Evolutionary conservation across 768 basidiomycete genomes (phyloP).

Genomic region (Rhodotorula kratochvilovae): DNA sequence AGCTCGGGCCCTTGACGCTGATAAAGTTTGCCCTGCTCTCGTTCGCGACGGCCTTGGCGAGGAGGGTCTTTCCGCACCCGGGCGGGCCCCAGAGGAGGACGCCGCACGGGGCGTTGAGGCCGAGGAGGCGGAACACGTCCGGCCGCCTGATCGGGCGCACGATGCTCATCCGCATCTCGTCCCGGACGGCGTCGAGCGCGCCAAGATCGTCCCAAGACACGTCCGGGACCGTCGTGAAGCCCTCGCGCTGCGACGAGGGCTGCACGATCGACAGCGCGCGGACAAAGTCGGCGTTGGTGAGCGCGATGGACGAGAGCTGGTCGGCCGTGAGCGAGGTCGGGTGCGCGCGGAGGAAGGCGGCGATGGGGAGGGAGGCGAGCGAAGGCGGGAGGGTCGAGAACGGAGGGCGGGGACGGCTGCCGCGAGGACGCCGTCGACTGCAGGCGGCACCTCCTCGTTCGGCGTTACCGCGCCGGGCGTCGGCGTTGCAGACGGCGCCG

Average conservation of each 20-base stretch:
- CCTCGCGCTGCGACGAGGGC: slow-evolving; percentile 94
- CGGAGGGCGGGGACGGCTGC: slow-evolving; percentile 27
- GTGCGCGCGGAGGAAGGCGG: slow-evolving; percentile 81
- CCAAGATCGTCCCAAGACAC: slow-evolving; percentile 94
- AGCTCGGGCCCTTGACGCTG: slow-evolving; percentile 92
- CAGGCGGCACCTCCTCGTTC: not conserved
- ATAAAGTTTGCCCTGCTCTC: slow-evolving; percentile 95
- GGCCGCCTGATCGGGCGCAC: slow-evolving; percentile 90
- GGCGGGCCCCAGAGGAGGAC: slow-evolving; percentile 98
- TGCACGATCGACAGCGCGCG: slow-evolving; percentile 82
- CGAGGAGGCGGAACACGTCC: slow-evolving; percentile 79
- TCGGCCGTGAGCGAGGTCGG: slow-evolving; percentile 69
- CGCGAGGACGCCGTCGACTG: slow-evolving; percentile 11
- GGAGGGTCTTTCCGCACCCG: slow-evolving; percentile 91
- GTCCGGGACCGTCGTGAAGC: slow-evolving; percentile 93
- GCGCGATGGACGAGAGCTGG: slow-evolving; percentile 74
- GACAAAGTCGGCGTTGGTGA: slow-evolving; percentile 74
- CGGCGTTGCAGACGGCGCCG: slow-evolving; percentile 10
- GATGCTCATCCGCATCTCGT: slow-evolving; percentile 94
- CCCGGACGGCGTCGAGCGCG: slow-evolving; percentile 75
- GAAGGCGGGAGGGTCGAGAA: slow-evolving; percentile 53
- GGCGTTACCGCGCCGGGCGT: slow-evolving; percentile 30
- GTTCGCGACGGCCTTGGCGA: slow-evolving; percentile 98
- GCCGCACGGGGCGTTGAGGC: slow-evolving; percentile 85
- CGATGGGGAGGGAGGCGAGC: slow-evolving; percentile 60